A percentile compares a stretch with the other conserved stretches of the same genome.
Evolutionary conservation across 2,329 filamentous ascomycete genomes (phyloP).

Genomic region (Phaeosphaeriaceae sp.): DNA sequence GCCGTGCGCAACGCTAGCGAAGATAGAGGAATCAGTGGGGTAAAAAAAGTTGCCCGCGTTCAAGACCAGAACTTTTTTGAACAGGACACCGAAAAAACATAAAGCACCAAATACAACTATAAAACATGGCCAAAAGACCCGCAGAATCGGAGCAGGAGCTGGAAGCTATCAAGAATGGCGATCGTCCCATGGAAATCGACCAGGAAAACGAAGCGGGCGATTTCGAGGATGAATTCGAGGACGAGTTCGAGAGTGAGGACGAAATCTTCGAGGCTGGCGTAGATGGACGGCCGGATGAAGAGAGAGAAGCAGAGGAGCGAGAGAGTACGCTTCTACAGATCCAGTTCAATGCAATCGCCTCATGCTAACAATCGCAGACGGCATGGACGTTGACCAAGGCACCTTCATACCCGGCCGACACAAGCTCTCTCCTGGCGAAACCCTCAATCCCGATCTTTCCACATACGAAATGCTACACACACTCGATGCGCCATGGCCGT

Average conservation of each 20-base stretch:
- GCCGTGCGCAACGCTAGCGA: conserved; percentile 4
- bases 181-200: conserved; percentile 62
- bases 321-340: conserved; percentile 58
- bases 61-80: neutral
- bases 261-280: conserved; percentile 95
- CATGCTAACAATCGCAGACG: conserved; percentile 54
- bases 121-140: conserved; percentile 66
- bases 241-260: conserved; percentile 89
- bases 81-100: neutral
- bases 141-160: conserved; percentile 61
- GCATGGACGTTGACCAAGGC: conserved; percentile 92
- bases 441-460: conserved; percentile 87
- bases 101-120: conserved; percentile 9
- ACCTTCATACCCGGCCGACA: conserved; percentile 96
- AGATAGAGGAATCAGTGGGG: neutral
- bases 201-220: conserved; percentile 66
- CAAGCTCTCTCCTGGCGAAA: conserved; percentile 89
- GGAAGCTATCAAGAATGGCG: conserved; percentile 67
- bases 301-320: conserved; percentile 88
- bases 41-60: conserved; percentile 5
- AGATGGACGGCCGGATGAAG: conserved; percentile 88
- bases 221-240: conserved; percentile 95
- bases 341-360: conserved; percentile 20
- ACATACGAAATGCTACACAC: conserved; percentile 98
- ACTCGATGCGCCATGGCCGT: conserved; percentile 94